phyloP scores from a whole-genome alignment of 164 flowering plant species.

The Tetrastigma voinierianum region DNA sequence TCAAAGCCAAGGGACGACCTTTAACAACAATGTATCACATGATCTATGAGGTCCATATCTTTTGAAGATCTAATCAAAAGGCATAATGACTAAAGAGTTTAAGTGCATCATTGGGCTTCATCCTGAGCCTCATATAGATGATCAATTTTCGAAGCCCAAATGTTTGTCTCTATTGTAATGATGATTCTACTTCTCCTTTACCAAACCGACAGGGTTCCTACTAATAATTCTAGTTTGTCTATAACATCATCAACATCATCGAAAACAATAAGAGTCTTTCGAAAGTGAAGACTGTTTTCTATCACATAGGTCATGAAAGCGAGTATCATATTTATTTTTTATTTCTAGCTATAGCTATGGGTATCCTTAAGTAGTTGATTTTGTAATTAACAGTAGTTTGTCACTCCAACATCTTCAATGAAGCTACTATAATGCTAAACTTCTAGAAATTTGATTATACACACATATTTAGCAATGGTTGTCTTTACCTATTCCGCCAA shows the following conservation, averaged over 20 bases:
- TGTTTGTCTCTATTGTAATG: too few species aligned
- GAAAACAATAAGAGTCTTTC: constrained; percentile 12
- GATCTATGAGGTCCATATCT: too few species aligned
- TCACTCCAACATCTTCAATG: constrained; percentile 9
- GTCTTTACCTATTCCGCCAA: constrained; percentile 26
- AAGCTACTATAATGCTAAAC: constrained; percentile 9
- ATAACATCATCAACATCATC: constrained; percentile 20
- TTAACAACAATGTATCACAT: too few species aligned
- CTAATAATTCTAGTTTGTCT: constrained; percentile 10
- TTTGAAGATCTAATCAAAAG: too few species aligned
- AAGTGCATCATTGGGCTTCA: too few species aligned
- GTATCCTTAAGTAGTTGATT: constrained; percentile 9
- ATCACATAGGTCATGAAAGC: background rate
- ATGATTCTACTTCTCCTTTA: constrained; percentile 1
- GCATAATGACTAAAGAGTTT: too few species aligned
- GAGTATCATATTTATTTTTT: background rate
- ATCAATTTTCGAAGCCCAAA: too few species aligned
- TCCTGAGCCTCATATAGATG: background rate
- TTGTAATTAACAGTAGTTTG: background rate
- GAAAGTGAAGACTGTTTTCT: background rate
- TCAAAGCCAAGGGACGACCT: too few species aligned
- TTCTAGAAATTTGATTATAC: constrained; percentile 1
- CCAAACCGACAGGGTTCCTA: constrained; percentile 8
- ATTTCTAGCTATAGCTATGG: too few species aligned
- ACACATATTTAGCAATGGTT: constrained; percentile 20